Conservation (phyloP, 208 protist genomes). For the Leishmania amazonensis region DNA sequence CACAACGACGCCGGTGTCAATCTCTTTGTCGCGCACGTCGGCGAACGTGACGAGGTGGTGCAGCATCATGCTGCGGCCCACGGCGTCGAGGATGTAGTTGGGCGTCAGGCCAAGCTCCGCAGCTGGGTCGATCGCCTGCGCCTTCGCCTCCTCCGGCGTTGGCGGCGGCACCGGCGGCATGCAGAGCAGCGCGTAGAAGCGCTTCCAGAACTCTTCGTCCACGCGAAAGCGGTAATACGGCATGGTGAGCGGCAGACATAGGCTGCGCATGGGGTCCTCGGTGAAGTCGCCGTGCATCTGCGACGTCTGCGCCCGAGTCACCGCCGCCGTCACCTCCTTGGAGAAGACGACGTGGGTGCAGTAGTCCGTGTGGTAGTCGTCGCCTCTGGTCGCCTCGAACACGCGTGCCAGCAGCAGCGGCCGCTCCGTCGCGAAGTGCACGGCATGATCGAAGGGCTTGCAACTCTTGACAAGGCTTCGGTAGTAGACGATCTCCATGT, state of each 20-base stretch:
- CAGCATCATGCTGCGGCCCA: constrained; percentile 85
- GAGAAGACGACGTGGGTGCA: constrained; percentile 76
- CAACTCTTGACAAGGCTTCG: constrained; percentile 65
- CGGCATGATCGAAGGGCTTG: constrained; percentile 45
- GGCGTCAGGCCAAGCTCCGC: constrained; percentile 65
- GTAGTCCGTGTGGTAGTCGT: constrained; percentile 62
- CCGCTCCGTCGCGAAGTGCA: constrained; percentile 50
- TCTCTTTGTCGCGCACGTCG: constrained; percentile 68
- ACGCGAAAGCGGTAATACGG: constrained; percentile 83
- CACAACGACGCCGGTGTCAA: constrained; percentile 51
- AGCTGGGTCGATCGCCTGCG: constrained; percentile 34
- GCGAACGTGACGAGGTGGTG: constrained; percentile 75
- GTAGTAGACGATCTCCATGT: constrained; percentile 88
- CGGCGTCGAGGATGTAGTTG: constrained; percentile 77
- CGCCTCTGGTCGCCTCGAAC: constrained; percentile 47
- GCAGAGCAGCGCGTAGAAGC: constrained; percentile 76
- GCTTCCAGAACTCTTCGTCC: constrained; percentile 60
- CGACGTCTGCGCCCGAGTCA: constrained; percentile 69
- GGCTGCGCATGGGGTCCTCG: constrained; percentile 78
- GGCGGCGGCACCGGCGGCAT: constrained; percentile 73
- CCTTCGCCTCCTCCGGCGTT: constrained; percentile 24
- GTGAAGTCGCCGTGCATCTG: constrained; percentile 66
- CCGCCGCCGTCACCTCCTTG: constrained; percentile 74
- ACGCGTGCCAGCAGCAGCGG: constrained; percentile 69
- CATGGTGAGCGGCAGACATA: constrained; percentile 68